Conservation (phyloP, 768 basidiomycete species). For the Lyophyllum atratum region DNA sequence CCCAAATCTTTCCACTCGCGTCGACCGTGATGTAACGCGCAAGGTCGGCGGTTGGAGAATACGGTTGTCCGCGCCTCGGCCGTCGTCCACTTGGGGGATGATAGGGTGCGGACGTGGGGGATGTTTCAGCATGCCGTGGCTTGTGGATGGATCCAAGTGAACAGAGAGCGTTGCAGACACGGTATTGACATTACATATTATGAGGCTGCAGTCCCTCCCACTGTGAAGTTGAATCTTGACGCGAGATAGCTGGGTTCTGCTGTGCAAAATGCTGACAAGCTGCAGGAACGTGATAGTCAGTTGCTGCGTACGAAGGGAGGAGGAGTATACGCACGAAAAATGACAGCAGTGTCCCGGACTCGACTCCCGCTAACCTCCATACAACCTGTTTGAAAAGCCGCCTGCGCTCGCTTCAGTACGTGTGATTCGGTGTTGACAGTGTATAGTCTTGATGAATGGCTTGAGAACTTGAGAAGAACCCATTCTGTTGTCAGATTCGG, state of each 20-base stretch:
- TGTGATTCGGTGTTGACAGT: too few relatives aligned
- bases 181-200: slow-evolving; percentile 72
- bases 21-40: too few relatives aligned
- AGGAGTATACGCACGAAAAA: too few relatives aligned
- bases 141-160: slow-evolving; percentile 24
- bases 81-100: slow-evolving; percentile 42
- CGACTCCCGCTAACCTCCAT: too few relatives aligned
- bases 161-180: slow-evolving; percentile 35
- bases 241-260: slow-evolving; percentile 75
- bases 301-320: too few relatives aligned
- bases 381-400: too few relatives aligned
- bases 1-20: too few relatives aligned
- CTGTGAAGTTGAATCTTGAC: slow-evolving; percentile 79
- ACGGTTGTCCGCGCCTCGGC: slow-evolving; percentile 47
- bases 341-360: too few relatives aligned
- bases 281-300: slow-evolving; percentile 73
- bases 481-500: too few relatives aligned
- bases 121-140: slow-evolving; percentile 32
- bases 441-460: too few relatives aligned
- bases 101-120: slow-evolving; percentile 36
- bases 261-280: slow-evolving; percentile 68
- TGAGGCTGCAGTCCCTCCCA: slow-evolving; percentile 70
- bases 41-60: slow-evolving; percentile 68
- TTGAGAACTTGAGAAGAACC: too few relatives aligned
- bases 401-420: too few relatives aligned